phyloP scores from a whole-genome alignment of 768 basidiomycete genomes.

The Amanita muscaria region DNA sequence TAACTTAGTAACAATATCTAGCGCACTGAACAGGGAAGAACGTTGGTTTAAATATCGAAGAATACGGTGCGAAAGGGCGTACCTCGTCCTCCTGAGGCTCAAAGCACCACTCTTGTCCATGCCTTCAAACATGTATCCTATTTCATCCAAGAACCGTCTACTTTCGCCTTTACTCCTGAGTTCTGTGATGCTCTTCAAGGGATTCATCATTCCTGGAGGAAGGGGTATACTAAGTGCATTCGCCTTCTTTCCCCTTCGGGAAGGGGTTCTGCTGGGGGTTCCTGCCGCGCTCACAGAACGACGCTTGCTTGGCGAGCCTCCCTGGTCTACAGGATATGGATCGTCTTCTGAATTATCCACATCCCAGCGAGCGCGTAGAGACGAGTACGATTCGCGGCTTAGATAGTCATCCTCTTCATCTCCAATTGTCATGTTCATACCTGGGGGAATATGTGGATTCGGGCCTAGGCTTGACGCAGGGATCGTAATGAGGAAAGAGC shows the following conservation, averaged over 20 bases:
- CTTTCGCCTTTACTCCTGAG: slow-evolving; percentile 74
- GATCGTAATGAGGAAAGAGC: slow-evolving; percentile 69
- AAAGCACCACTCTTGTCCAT: slow-evolving; percentile 44
- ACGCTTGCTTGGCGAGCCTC: slow-evolving; percentile 22
- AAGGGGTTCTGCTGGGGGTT: slow-evolving; percentile 26
- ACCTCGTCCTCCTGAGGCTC: slow-evolving; percentile 65
- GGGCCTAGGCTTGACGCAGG: slow-evolving; percentile 27
- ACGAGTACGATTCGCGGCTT: slow-evolving; percentile 65
- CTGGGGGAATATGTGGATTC: slow-evolving; percentile 10
- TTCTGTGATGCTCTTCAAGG: slow-evolving; percentile 73
- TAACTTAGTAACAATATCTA: slow-evolving; percentile 69
- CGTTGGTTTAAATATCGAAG: background rate
- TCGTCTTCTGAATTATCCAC: slow-evolving; percentile 77
- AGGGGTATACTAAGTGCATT: slow-evolving; percentile 23
- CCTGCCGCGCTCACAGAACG: slow-evolving; percentile 17
- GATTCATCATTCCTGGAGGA: slow-evolving; percentile 59
- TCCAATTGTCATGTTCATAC: slow-evolving; percentile 8
- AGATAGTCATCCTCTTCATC: slow-evolving; percentile 42
- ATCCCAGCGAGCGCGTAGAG: slow-evolving; percentile 71
- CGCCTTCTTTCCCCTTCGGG: slow-evolving; percentile 28
- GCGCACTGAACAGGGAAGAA: slow-evolving; percentile 49
- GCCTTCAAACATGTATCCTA: slow-evolving; percentile 81
- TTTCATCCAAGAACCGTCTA: slow-evolving; percentile 72
- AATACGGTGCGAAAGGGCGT: slow-evolving; percentile 2
- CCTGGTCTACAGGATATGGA: slow-evolving; percentile 28